Conservation (phyloP, 2,329 filamentous ascomycete genomes). For the Beauveria medogensis region DNA sequence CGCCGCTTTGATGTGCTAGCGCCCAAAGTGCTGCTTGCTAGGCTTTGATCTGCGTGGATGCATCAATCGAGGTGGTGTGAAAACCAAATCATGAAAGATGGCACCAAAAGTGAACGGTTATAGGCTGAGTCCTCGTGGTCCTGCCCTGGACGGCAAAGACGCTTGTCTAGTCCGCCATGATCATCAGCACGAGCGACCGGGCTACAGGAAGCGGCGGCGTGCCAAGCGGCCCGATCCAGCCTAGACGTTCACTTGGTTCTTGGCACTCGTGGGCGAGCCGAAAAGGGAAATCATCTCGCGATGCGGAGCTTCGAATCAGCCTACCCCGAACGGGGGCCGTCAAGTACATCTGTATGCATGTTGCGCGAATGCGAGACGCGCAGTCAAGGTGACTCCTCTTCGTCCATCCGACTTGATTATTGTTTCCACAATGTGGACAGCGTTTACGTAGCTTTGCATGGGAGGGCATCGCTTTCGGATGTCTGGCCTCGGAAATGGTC, state of each 20-base stretch:
- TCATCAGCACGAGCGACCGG: no score
- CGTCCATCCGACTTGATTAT: no score
- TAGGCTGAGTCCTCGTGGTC: no score
- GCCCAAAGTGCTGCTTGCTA: neutral
- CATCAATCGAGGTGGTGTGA: no score
- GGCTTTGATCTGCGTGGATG: neutral
- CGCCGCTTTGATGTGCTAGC: neutral
- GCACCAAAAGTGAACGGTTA: no score
- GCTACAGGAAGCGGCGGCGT: neutral
- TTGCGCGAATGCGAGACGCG: neutral
- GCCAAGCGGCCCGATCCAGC: neutral
- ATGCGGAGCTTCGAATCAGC: neutral
- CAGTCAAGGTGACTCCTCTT: neutral
- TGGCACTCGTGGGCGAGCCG: neutral
- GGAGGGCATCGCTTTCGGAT: neutral
- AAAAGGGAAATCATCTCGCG: slow-evolving; percentile 8
- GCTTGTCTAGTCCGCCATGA: no score
- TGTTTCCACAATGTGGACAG: neutral
- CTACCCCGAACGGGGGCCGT: neutral
- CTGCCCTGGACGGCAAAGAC: no score
- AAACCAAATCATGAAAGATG: no score
- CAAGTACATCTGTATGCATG: neutral
- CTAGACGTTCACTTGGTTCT: neutral
- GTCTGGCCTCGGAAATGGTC: neutral
- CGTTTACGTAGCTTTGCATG: neutral